phyloP scores from a whole-genome alignment of 441 rosid species.

The Bocquillonia castaneifolia region DNA sequence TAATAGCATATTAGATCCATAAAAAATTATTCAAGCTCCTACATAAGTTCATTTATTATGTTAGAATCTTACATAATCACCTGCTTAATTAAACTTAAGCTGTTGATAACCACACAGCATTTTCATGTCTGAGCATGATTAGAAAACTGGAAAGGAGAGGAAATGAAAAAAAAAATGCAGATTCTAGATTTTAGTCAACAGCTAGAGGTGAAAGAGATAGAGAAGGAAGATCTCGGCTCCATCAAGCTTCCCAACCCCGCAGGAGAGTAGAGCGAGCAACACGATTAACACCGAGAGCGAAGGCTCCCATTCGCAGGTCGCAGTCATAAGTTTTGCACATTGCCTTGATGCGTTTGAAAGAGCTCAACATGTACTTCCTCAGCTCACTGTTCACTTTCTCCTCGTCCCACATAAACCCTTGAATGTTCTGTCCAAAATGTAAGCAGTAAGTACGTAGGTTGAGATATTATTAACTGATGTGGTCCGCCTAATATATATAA shows the following conservation, averaged over 20 bases:
- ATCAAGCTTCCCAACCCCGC: conserved; percentile 76
- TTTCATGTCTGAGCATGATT: background rate
- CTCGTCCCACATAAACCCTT: conserved; percentile 96
- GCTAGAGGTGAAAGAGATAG: background rate
- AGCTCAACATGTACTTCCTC: conserved; percentile 65
- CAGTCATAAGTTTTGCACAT: conserved; percentile 73
- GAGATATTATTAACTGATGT: no score
- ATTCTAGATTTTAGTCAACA: background rate
- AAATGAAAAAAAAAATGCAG: background rate
- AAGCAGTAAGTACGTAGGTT: background rate
- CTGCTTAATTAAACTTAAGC: background rate
- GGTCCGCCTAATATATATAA: background rate
- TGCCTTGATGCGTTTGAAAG: conserved; percentile 58
- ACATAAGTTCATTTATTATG: background rate
- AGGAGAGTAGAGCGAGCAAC: conserved; percentile 74
- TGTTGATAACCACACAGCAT: background rate
- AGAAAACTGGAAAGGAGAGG: background rate
- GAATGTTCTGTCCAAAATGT: conserved; percentile 57
- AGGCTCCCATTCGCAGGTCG: conserved; percentile 88
- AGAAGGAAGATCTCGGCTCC: background rate
- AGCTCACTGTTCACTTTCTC: conserved; percentile 73
- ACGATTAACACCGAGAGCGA: conserved; percentile 78
- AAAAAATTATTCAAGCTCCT: no score
- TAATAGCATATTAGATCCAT: background rate
- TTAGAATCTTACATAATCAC: background rate